A percentile compares a stretch with the other conserved stretches of the same genome.
These are phyloP conservation scores for Pythium apleroticum DNA, from an alignment of 352 stramenopile species.

Conservation along the genomic window DNA sequence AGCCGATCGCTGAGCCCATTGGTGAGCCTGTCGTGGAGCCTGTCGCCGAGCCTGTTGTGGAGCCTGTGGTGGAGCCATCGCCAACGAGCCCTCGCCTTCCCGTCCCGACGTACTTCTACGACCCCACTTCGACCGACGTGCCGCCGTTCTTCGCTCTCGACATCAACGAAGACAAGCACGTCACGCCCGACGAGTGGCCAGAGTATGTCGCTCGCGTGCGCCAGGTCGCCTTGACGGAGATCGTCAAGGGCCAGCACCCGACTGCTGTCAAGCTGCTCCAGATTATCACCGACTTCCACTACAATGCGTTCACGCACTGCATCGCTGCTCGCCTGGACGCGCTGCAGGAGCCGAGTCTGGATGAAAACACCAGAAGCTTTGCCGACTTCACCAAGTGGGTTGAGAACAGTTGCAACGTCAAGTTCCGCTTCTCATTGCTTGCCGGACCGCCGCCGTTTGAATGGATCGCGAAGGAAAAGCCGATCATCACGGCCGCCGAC, in stretches of 20 bases:
- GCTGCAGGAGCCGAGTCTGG: not conserved
- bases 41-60: not conserved
- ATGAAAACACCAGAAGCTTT: not conserved
- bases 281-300: slow-evolving; percentile 6
- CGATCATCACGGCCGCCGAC: slow-evolving; percentile 1
- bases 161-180: not conserved
- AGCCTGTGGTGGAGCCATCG: not conserved
- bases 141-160: slow-evolving; percentile 16
- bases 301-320: slow-evolving; percentile 1
- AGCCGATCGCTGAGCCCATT: too few species aligned
- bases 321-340: not conserved
- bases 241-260: not conserved
- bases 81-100: not conserved
- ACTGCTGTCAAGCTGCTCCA: not conserved
- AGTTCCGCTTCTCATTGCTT: slow-evolving; percentile 45
- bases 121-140: not conserved
- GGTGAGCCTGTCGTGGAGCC: not conserved
- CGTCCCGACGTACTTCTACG: not conserved
- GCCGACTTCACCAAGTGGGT: slow-evolving; percentile 10
- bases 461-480: slow-evolving; percentile 27
- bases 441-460: slow-evolving; percentile 40
- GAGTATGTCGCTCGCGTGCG: slow-evolving; percentile 1
- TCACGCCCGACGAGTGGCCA: slow-evolving; percentile 6
- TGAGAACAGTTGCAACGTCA: slow-evolving; percentile 38
- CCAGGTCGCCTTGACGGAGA: not conserved